Percentiles rank a stretch among this genome's conserved stretches.
phyloP scores from a whole-genome alignment of 352 stramenopile genomes.

The Phytopythium sindhum region DNA sequence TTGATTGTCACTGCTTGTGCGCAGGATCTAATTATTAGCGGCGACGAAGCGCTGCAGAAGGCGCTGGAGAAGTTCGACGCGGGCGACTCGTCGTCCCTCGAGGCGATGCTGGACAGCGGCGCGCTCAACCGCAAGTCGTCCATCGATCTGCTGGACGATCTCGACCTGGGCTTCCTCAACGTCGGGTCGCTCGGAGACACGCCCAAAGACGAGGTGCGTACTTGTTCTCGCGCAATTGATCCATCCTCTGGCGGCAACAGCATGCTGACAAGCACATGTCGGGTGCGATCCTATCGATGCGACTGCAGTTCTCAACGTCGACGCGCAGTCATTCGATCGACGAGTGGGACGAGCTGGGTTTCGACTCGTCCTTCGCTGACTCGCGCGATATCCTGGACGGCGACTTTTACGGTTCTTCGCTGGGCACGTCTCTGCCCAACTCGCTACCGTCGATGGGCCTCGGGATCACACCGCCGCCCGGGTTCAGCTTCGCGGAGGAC shows the following conservation, averaged over 20 bases:
- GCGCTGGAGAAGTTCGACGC: slow-evolving; percentile 88
- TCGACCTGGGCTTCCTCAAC: slow-evolving; percentile 87
- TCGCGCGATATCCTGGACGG: slow-evolving; percentile 77
- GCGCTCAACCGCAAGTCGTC: slow-evolving; percentile 82
- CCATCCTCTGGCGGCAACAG: not conserved
- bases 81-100: slow-evolving; percentile 78
- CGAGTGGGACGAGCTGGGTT: slow-evolving; percentile 86
- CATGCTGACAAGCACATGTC: not conserved
- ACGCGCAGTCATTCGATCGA: slow-evolving; percentile 72
- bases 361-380: slow-evolving; percentile 78
- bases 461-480: slow-evolving; percentile 75
- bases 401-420: slow-evolving; percentile 80
- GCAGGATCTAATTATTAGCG: slow-evolving; percentile 91
- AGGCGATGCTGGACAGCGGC: slow-evolving; percentile 81
- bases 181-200: slow-evolving; percentile 81
- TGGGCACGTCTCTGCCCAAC: slow-evolving; percentile 81
- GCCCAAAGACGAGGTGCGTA: slow-evolving; percentile 62
- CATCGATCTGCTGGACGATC: slow-evolving; percentile 80
- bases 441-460: slow-evolving; percentile 85
- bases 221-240: not conserved
- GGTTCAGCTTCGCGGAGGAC: slow-evolving; percentile 84
- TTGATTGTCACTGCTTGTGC: not conserved
- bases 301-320: slow-evolving; percentile 48
- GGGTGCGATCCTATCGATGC: not conserved
- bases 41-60: slow-evolving; percentile 86